Conservation (phyloP, 1,139 yeast genomes). For the Saccharomyces hybrid region DNA sequence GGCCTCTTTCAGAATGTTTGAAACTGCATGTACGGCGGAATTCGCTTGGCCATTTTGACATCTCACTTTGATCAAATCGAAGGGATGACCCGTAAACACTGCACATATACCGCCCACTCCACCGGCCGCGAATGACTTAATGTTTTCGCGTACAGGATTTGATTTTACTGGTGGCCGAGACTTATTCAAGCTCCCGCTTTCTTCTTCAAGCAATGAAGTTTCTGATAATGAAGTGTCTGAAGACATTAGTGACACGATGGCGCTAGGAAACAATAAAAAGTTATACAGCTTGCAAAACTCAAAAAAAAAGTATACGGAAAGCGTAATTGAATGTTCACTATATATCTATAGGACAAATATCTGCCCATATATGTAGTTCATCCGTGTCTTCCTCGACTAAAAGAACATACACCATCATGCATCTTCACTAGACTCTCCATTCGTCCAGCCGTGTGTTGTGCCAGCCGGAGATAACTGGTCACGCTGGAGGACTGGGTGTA, state of each 20-base stretch:
- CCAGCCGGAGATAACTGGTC: background rate
- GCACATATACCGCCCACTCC: constrained; percentile 84
- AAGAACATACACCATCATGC: background rate
- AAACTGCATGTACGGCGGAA: constrained; percentile 58
- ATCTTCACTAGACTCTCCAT: background rate
- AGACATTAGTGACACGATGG: constrained; percentile 7
- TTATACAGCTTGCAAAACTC: background rate
- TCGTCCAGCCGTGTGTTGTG: background rate
- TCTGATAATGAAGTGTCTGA: constrained; percentile 14
- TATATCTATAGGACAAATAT: background rate
- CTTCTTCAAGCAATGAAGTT: constrained; percentile 12
- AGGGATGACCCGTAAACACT: constrained; percentile 91
- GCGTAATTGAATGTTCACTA: background rate
- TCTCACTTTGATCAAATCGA: constrained; percentile 87
- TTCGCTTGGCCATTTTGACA: constrained; percentile 57
- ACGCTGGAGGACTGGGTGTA: background rate
- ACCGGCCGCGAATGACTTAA: constrained; percentile 84
- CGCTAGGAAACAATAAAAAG: background rate
- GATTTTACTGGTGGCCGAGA: constrained; percentile 2
- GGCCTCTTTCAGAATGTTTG: constrained; percentile 59
- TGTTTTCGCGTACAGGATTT: constrained; percentile 27
- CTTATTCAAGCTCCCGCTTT: constrained; percentile 4
- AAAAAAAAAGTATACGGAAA: background rate
- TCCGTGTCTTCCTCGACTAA: background rate
- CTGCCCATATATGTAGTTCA: background rate